Conservation (phyloP, 2,329 filamentous ascomycete genomes). For the Madurella mycetomatis region DNA sequence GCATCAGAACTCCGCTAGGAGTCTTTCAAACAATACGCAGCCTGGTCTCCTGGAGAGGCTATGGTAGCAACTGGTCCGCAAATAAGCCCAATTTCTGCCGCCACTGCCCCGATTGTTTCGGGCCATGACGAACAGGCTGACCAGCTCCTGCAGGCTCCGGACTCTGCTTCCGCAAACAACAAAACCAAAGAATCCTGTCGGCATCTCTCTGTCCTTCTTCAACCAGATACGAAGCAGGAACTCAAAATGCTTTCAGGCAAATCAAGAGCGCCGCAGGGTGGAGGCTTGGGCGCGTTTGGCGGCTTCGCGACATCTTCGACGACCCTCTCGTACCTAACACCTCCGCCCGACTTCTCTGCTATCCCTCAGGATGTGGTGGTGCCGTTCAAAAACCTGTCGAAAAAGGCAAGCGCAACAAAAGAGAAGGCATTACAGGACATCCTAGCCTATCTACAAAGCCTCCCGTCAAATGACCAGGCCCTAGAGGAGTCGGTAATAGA, state of each 20-base stretch:
- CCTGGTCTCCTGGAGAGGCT: too few relatives aligned
- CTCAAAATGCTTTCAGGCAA: constrained; percentile 4
- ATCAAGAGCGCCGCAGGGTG: background rate
- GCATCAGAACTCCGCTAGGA: too few relatives aligned
- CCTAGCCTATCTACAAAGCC: constrained; percentile 56
- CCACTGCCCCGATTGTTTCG: too few relatives aligned
- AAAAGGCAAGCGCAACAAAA: constrained; percentile 91
- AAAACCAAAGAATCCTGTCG: too few relatives aligned
- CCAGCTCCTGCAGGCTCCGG: too few relatives aligned
- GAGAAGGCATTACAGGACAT: constrained; percentile 86
- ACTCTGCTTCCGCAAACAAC: too few relatives aligned
- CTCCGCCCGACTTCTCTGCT: constrained; percentile 73
- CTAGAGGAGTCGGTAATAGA: constrained; percentile 80
- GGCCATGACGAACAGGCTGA: too few relatives aligned
- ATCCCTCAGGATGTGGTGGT: constrained; percentile 82
- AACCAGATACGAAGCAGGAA: too few relatives aligned
- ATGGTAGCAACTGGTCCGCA: too few relatives aligned
- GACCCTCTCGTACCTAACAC: constrained; percentile 77
- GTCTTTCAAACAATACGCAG: too few relatives aligned
- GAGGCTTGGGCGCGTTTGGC: constrained; percentile 40
- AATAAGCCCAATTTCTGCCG: too few relatives aligned
- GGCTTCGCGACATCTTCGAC: constrained; percentile 41
- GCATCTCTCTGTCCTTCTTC: too few relatives aligned
- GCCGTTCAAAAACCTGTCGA: constrained; percentile 85
- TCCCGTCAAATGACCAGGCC: constrained; percentile 53